Conservation (phyloP, 2,329 filamentous ascomycete genomes). For the Exophiala oligosperma region DNA sequence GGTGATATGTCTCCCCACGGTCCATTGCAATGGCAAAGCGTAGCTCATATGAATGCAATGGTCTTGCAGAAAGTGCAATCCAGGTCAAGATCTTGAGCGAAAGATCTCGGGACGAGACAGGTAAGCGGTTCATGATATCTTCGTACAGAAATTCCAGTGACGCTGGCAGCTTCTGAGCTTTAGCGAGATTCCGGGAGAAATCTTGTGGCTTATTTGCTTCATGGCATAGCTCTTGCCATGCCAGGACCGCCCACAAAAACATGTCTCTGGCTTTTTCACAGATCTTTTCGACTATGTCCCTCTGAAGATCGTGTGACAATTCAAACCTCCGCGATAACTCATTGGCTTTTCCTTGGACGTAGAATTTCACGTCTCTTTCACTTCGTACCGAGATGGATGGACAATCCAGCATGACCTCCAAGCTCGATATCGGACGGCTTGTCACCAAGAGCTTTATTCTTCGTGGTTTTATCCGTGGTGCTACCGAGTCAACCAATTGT, state of each 20-base stretch:
- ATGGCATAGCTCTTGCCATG: conserved; percentile 4
- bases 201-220: not conserved
- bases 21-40: not conserved
- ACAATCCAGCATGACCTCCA: not conserved
- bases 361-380: conserved; percentile 6
- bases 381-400: conserved; percentile 6
- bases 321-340: not conserved
- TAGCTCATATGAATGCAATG: conserved; percentile 2
- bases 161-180: not conserved
- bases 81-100: not conserved
- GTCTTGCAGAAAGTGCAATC: not conserved
- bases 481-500: not conserved
- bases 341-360: not conserved
- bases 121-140: conserved; percentile 4
- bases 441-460: not conserved
- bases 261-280: conserved; percentile 2
- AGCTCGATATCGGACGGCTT: conserved; percentile 1
- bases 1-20: not conserved
- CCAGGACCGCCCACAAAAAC: conserved; percentile 7
- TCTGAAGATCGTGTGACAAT: not conserved
- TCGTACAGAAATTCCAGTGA: conserved; percentile 5
- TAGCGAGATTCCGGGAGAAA: not conserved
- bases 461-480: conserved; percentile 1
- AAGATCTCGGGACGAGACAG: not conserved
- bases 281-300: not conserved